Conservation (phyloP, 1,284 basidiomycete species). For the Moniliella sp. region DNA sequence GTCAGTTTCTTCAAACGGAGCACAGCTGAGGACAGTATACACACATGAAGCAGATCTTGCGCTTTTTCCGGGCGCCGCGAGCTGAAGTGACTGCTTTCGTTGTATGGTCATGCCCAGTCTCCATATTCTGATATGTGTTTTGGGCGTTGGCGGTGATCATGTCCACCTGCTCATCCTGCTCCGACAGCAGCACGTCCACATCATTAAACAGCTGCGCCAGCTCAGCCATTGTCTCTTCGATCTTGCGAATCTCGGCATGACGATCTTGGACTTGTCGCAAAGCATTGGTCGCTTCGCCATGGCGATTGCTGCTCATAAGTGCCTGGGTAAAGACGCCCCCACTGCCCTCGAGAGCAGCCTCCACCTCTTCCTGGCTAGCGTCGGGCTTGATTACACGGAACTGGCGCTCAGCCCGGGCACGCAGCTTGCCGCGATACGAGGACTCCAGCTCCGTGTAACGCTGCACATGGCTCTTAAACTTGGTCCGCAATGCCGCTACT, state of each 20-base stretch:
- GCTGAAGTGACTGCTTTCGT: too few relatives aligned
- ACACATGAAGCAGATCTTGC: too few relatives aligned
- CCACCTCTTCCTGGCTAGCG: conserved; percentile 61
- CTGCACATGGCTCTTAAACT: conserved; percentile 37
- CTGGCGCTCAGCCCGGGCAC: conserved; percentile 81
- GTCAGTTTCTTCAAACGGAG: too few relatives aligned
- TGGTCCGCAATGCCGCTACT: conserved; percentile 41
- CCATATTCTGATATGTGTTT: too few relatives aligned
- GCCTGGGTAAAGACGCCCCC: conserved; percentile 65
- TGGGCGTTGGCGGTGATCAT: too few relatives aligned
- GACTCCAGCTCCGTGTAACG: conserved; percentile 68
- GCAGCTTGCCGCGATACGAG: conserved; percentile 73
- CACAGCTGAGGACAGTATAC: too few relatives aligned
- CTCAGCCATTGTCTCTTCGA: conserved; percentile 67
- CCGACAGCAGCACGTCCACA: conserved; percentile 29
- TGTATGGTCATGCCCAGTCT: too few relatives aligned
- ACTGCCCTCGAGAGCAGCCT: conserved; percentile 46
- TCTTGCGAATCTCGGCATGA: conserved; percentile 64
- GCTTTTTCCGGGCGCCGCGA: too few relatives aligned
- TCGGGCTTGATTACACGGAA: conserved; percentile 81
- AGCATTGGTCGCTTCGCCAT: conserved; percentile 60
- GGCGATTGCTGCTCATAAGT: conserved; percentile 52
- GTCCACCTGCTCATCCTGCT: conserved; percentile 32
- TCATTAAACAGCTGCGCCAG: conserved; percentile 70
- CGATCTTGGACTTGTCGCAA: conserved; percentile 75